A percentile compares a stretch with the other conserved stretches of the same genome.
Conservation (phyloP, 441 rosid species). For the Corymbia citriodora region DNA sequence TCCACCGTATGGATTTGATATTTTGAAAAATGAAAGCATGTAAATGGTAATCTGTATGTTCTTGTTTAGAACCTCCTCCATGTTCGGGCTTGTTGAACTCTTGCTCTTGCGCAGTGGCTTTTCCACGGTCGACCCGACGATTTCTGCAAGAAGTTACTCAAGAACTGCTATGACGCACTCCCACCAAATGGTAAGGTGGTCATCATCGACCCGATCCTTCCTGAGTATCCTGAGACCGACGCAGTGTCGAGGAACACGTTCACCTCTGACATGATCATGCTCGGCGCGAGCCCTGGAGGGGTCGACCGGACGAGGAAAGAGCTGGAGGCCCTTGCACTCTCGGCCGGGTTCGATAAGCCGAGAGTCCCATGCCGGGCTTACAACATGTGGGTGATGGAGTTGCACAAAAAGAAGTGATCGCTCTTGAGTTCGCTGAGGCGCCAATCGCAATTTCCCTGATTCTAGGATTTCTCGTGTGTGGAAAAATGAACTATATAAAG, state of each 20-base stretch:
- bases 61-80: neutral
- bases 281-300: neutral
- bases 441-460: neutral
- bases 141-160: neutral
- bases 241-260: neutral
- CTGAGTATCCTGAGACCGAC: neutral
- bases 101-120: neutral
- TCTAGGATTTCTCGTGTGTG: neutral
- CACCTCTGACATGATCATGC: neutral
- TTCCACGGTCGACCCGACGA: neutral
- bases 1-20: neutral
- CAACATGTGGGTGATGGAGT: neutral
- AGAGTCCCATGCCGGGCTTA: neutral
- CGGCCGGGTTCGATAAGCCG: neutral
- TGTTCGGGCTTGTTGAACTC: neutral
- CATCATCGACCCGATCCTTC: neutral
- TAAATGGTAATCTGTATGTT: neutral
- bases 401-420: neutral
- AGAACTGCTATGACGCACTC: neutral
- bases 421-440: neutral
- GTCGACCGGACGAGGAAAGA: neutral
- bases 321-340: neutral
- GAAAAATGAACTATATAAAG: neutral
- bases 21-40: neutral
- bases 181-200: conserved; percentile 3